These are phyloP conservation scores for Chalaropsis thielavioides DNA, from an alignment of 2,329 filamentous ascomycete genomes.

Conservation along the genomic window DNA sequence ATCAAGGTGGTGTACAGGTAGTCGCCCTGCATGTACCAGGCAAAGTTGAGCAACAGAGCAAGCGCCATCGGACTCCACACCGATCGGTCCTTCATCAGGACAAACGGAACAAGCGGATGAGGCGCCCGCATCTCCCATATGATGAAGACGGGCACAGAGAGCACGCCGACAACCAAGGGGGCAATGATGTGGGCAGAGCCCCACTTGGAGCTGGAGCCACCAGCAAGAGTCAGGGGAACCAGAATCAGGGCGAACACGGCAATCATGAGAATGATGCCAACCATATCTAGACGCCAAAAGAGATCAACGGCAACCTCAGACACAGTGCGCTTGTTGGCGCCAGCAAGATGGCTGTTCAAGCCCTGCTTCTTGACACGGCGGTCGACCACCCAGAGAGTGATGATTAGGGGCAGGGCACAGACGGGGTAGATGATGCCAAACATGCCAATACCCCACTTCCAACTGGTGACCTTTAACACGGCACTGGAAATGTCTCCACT, in stretches of 20 bases:
- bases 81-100: slow-evolving; percentile 46
- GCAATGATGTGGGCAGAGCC: slow-evolving; percentile 28
- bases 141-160: slow-evolving; percentile 37
- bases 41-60: slow-evolving; percentile 39
- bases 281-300: slow-evolving; percentile 33
- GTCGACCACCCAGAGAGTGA: slow-evolving; percentile 36
- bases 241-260: slow-evolving; percentile 34
- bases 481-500: slow-evolving; percentile 40
- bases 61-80: slow-evolving; percentile 50
- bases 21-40: slow-evolving; percentile 49
- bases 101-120: slow-evolving; percentile 45
- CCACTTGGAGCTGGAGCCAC: slow-evolving; percentile 30
- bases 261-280: slow-evolving; percentile 33
- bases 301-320: slow-evolving; percentile 22
- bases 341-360: slow-evolving; percentile 28
- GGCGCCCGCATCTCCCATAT: slow-evolving; percentile 34
- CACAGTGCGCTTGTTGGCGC: slow-evolving; percentile 24
- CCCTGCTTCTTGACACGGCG: slow-evolving; percentile 39
- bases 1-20: slow-evolving; percentile 49
- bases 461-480: slow-evolving; percentile 35
- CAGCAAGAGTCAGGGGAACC: slow-evolving; percentile 33
- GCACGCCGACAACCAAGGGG: slow-evolving; percentile 32
- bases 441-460: slow-evolving; percentile 52
- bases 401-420: slow-evolving; percentile 41
- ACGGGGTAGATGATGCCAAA: slow-evolving; percentile 48